These are phyloP conservation scores for Botryotinia convoluta DNA, from an alignment of 2,329 filamentous ascomycete species.

Conservation along the genomic window DNA sequence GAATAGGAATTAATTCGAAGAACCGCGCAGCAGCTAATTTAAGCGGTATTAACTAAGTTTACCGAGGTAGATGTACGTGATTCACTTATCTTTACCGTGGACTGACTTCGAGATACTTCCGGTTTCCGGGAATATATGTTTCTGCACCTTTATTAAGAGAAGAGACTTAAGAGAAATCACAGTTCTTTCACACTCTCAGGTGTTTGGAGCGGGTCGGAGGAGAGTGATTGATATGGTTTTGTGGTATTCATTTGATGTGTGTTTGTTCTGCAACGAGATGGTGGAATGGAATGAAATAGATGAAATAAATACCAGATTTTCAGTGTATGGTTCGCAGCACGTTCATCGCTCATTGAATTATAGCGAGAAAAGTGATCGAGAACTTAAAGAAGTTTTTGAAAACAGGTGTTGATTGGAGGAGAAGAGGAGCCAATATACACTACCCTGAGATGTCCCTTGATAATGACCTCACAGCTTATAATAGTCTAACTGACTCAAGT, in stretches of 20 bases:
- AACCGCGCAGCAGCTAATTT: no score
- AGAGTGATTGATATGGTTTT: background rate
- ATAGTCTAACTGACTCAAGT: no score
- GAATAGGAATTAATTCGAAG: no score
- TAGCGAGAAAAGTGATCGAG: background rate
- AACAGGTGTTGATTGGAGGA: no score
- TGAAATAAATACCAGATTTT: fast-evolving
- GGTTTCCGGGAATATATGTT: background rate
- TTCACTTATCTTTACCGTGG: no score
- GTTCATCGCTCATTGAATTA: background rate
- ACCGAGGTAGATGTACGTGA: no score
- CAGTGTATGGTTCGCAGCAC: background rate
- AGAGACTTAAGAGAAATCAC: background rate
- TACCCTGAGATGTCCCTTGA: no score
- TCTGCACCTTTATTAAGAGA: background rate
- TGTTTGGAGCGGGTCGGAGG: background rate
- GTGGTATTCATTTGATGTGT: background rate
- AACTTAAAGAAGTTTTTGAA: no score
- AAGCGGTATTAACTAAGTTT: no score
- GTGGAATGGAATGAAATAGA: background rate
- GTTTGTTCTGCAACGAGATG: background rate
- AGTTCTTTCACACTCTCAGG: background rate
- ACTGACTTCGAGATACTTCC: no score
- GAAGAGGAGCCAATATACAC: no score
- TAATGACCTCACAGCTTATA: no score